A percentile compares a stretch with the other conserved stretches of the same genome.
phyloP scores from a whole-genome alignment of 2,329 filamentous ascomycete genomes.

The Huntiella omanensis region DNA sequence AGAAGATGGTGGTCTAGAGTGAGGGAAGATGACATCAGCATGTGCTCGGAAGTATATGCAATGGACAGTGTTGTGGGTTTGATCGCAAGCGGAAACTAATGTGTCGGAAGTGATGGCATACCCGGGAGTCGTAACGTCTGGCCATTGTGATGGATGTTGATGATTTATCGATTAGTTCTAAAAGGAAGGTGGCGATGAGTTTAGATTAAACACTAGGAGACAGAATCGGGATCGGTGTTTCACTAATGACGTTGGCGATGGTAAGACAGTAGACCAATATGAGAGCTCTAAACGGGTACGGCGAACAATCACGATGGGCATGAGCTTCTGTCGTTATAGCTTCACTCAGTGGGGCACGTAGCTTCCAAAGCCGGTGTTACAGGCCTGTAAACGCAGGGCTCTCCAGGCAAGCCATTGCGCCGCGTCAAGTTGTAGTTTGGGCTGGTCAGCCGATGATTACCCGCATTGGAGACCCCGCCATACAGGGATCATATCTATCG shows the following conservation, averaged over 20 bases:
- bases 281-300: not conserved
- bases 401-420: conserved; percentile 14
- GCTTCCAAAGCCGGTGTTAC: not conserved
- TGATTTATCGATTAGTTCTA: not conserved
- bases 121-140: conserved; percentile 91
- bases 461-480: conserved; percentile 9
- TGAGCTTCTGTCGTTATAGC: not conserved
- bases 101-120: conserved; percentile 26
- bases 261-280: too few species aligned
- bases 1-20: conserved; percentile 92
- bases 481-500: conserved; percentile 1
- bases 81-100: too few species aligned
- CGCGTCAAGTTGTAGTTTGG: conserved; percentile 5
- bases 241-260: too few species aligned
- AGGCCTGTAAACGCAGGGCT: conserved; percentile 17
- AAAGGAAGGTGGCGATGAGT: not conserved
- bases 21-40: not conserved
- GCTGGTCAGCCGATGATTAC: conserved; percentile 11
- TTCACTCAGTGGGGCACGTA: conserved; percentile 11
- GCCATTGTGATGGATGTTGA: conserved; percentile 44
- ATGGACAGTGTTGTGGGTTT: not conserved
- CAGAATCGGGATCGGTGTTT: too few species aligned
- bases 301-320: not conserved
- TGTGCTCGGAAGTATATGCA: not conserved
- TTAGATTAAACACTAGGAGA: not conserved